Base-by-base conservation (phyloP, 495 filamentous ascomycete species). In the Trichoderma erinaceum region DNA sequence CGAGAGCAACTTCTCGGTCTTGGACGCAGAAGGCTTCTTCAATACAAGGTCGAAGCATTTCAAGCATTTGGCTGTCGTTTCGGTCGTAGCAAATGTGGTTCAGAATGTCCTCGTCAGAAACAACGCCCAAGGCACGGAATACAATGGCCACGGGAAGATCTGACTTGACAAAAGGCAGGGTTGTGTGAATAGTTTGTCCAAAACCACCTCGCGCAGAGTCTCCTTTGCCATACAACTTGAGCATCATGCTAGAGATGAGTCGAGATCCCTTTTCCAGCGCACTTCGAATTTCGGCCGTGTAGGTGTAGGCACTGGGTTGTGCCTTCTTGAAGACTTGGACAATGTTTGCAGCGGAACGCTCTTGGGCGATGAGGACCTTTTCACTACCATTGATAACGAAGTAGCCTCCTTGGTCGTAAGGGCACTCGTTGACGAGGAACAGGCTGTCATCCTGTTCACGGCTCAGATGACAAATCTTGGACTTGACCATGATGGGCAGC, bases 331-430 rank as follows among this genome's bases (percentile, higher is more conserved):
- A 99, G 23, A 99, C 93, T 79, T 97, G 94, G 10, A 98, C 93
- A 56, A 97, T 98, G 72, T 98, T 99, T 73, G 93, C 96, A 21
- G 96, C 96, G 71, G 92, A 96, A 32, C 95, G 89, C 77, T 99
- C 95, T 77, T 99, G 95, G 1, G 96, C 96, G 69, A 99, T 98
- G 69, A 99, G 77, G 25, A 99, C 95, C 84, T 99, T 99, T 76
- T 99, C 95, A 75, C 91, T 95, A n/a, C 95, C 95, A 79, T 98
- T 99, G 80, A 99, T 98, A 69, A 99, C 89, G 77, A 99, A 99
- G 72, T 99, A 99, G 68, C 95, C 95, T 64, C 95, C 95, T 71
- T 95, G 94, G 74, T 99, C 95, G 76, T 96, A 98, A 0, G 96
- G 95, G 68, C 95, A 99, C 78, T 99, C 95, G 74, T 94, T 94